These are phyloP conservation scores for Chlorokybus atmophyticus DNA, from an alignment of 139 green algal species.

Conservation along the genomic window DNA sequence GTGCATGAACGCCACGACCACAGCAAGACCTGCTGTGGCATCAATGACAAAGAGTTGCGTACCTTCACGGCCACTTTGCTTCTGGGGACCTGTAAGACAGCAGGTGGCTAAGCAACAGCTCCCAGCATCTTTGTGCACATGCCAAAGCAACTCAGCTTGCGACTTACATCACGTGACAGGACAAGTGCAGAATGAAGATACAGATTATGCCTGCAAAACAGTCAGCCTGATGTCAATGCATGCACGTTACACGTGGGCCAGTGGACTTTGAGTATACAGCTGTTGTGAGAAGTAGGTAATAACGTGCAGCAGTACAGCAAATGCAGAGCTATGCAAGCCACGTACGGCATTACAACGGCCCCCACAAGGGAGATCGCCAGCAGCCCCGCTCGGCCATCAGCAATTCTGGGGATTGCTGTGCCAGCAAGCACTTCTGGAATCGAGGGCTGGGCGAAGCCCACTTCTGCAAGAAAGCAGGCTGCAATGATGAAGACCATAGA, in stretches of 20 bases:
- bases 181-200: conserved; percentile 78
- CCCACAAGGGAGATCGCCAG: conserved; percentile 48
- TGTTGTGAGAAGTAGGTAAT: conserved; percentile 4
- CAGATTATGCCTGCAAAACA: conserved; percentile 57
- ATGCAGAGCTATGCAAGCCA: background rate
- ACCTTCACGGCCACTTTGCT: no score
- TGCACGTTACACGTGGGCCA: no score
- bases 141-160: no score
- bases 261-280: no score
- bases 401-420: conserved; percentile 42
- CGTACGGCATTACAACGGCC: conserved; percentile 70
- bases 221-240: no score
- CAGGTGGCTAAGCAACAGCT: no score
- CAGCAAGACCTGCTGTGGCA: no score
- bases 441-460: conserved; percentile 5
- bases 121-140: no score
- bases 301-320: background rate
- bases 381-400: conserved; percentile 1
- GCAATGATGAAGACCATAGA: conserved; percentile 31
- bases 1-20: no score
- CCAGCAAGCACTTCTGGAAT: conserved; percentile 33
- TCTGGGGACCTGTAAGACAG: no score
- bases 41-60: no score
- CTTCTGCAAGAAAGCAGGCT: conserved; percentile 33
- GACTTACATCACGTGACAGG: conserved; percentile 24